Evolutionary conservation across 2,329 filamentous ascomycete genomes (phyloP), one percentile per base, ranked within the genome.

Genomic region (Chaetomium strumarium): DNA sequence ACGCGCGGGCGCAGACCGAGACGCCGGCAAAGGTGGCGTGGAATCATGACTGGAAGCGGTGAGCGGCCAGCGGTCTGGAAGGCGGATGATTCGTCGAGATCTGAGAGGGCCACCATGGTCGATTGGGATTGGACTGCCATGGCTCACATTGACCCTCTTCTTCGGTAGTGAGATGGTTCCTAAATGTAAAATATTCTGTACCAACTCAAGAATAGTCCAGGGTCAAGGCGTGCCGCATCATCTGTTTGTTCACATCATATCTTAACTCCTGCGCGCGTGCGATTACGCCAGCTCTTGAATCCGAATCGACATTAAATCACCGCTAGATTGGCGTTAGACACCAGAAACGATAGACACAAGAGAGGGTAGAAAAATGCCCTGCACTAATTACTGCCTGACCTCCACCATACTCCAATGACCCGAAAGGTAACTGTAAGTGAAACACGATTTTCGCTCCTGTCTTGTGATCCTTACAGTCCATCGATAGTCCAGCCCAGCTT

Each of bases 31-130:
- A 77, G 64, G 81, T 85, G 60, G 82, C 89, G n/a, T 99, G 92
- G 90, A 93, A 97, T 73, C 84, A 95, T 72, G 85, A 75, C 12
- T 99, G 93, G 93, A 95, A 84, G 75, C 80, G 85, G 70, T 75
- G 37, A 84, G 74, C 80, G 84, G 71, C 73, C 38, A 30, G 38
- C n/a, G 14, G 34, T 14, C 12, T 37, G 34, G 13, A 16, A n/a
- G 14, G 30, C 12, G 11, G 17, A 11, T 10, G 11, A 2, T 11
- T 16, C 13, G 7, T 3, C 34, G 11, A 16, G 14, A 40, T 12
- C 31, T 19, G 16, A 12, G 16, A 37, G 34, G 14, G 24, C 24
- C 24, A 24, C 24, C 24, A 24, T 24, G 4, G 24, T 24, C 4
- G 24, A 24, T 4, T 7, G 24, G 24, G 24, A 24, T 24, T 24